phyloP scores from a whole-genome alignment of 2,329 filamentous ascomycete species.

The Xylariales sp. region DNA sequence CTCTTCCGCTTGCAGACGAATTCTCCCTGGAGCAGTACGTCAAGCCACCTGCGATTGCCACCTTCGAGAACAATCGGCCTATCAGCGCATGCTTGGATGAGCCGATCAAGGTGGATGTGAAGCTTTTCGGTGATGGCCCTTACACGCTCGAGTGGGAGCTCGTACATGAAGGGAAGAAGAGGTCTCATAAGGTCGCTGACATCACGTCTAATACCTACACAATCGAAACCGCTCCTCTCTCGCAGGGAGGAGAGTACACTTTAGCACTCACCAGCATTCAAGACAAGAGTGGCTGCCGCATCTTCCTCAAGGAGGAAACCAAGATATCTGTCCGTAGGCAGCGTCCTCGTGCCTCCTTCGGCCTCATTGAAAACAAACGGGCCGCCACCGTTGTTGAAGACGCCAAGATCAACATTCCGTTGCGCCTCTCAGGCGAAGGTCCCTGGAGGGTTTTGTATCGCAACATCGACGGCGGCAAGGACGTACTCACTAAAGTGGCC shows the following conservation, averaged over 20 bases:
- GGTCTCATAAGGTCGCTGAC: slow-evolving; percentile 58
- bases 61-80: slow-evolving; percentile 51
- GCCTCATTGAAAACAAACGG: slow-evolving; percentile 75
- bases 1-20: slow-evolving; percentile 19
- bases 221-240: slow-evolving; percentile 71
- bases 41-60: slow-evolving; percentile 84
- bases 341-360: slow-evolving; percentile 82
- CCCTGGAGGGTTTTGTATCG: slow-evolving; percentile 80
- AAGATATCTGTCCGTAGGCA: slow-evolving; percentile 86
- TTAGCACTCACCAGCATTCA: slow-evolving; percentile 81
- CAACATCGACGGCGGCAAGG: slow-evolving; percentile 53
- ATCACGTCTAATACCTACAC: slow-evolving; percentile 61
- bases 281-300: slow-evolving; percentile 82
- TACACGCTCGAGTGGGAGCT: slow-evolving; percentile 92
- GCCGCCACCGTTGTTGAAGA: slow-evolving; percentile 73
- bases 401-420: slow-evolving; percentile 67
- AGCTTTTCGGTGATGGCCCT: slow-evolving; percentile 76
- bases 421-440: slow-evolving; percentile 79
- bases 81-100: slow-evolving; percentile 80
- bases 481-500: slow-evolving; percentile 22
- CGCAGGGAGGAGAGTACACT: slow-evolving; percentile 84
- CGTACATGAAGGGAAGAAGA: slow-evolving; percentile 81
- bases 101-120: slow-evolving; percentile 67
- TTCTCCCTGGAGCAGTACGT: slow-evolving; percentile 74
- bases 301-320: slow-evolving; percentile 76